Evolutionary conservation across 768 basidiomycete genomes (phyloP).

Genomic region (Phaeotremella fagi): DNA sequence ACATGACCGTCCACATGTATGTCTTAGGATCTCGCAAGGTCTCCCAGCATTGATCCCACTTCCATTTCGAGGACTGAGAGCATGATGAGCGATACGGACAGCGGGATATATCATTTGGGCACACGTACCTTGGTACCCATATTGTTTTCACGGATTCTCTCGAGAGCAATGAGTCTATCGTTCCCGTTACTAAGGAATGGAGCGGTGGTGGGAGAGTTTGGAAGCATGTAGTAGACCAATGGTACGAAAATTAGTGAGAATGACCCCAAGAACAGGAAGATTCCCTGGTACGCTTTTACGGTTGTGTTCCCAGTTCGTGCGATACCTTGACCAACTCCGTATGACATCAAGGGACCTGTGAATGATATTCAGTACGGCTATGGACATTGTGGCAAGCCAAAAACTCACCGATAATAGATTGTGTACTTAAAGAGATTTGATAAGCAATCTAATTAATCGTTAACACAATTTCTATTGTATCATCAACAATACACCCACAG

Average conservation of each 20-base stretch:
- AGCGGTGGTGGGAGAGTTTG: slow-evolving; percentile 43
- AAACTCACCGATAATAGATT: too few species aligned
- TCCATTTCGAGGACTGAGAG: slow-evolving; percentile 31
- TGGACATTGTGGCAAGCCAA: slow-evolving; percentile 30
- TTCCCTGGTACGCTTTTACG: slow-evolving; percentile 37
- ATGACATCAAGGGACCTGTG: slow-evolving; percentile 35
- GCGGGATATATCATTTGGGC: too few species aligned
- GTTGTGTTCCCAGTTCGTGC: not conserved
- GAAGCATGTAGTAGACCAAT: slow-evolving; percentile 37
- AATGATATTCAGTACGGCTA: slow-evolving; percentile 18
- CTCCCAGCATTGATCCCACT: slow-evolving; percentile 42
- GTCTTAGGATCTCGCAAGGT: slow-evolving; percentile 42
- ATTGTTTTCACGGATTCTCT: slow-evolving; percentile 44
- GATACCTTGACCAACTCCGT: slow-evolving; percentile 26
- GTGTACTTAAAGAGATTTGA: too few species aligned
- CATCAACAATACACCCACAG: too few species aligned
- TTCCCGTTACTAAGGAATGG: slow-evolving; percentile 42
- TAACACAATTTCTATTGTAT: too few species aligned
- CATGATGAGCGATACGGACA: too few species aligned
- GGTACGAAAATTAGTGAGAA: slow-evolving; percentile 33
- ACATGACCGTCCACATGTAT: slow-evolving; percentile 39
- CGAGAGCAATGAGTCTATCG: slow-evolving; percentile 43
- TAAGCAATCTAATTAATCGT: too few species aligned
- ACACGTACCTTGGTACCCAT: slow-evolving; percentile 42
- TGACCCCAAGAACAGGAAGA: slow-evolving; percentile 42